Evolutionary conservation across 768 basidiomycete genomes (phyloP), one percentile per base, ranked within the genome.

Genomic region (Lyophyllum atratum): DNA sequence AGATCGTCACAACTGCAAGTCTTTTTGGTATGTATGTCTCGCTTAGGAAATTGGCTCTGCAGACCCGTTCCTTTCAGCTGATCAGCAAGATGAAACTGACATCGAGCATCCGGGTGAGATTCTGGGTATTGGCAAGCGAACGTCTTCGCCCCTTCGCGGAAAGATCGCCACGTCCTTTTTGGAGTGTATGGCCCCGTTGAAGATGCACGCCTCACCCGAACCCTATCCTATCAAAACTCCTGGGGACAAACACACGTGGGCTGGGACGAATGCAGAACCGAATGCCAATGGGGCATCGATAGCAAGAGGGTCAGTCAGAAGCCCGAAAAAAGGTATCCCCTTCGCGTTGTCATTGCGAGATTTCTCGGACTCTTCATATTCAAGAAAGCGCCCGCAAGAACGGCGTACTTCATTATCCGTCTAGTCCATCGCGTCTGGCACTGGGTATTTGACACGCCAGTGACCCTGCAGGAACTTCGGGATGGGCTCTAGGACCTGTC

Each of bases 361-460:
- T 19, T 26, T 46, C 14, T 12, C 43, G 12, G 17, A 19, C 17
- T n/a, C 22, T n/a, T 19, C n/a, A 5, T n/a, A 22, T 47, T 28
- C 54, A 22, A 76, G 75, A 56, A 22, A 56, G 76, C 15, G 73
- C 76, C 37, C 61, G 44, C 15, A 70, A 69, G 45, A 68, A 76
- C 48, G 73, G 74, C 15, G 60, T 59, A 9, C 43, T 60, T 17
- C 76, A 74, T 54, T 80, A 69, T 58, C 77, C 78, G 9, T 63
- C 70, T 2, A 72, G 75, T 49, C 62, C 70, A 7, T 54, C 68
- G 25, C 75, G 77, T 8, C 48, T 79, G 0, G 77, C 78, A 53
- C 63, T 80, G 8, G 79, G 78, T 2, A 79, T 80, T 54, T 80
- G 79, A 77, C 78, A 80, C 55, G 76, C 76, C 5, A 78, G 76